Conservation (phyloP, 805 yeast species). For the Yamadazyma endophytica region DNA sequence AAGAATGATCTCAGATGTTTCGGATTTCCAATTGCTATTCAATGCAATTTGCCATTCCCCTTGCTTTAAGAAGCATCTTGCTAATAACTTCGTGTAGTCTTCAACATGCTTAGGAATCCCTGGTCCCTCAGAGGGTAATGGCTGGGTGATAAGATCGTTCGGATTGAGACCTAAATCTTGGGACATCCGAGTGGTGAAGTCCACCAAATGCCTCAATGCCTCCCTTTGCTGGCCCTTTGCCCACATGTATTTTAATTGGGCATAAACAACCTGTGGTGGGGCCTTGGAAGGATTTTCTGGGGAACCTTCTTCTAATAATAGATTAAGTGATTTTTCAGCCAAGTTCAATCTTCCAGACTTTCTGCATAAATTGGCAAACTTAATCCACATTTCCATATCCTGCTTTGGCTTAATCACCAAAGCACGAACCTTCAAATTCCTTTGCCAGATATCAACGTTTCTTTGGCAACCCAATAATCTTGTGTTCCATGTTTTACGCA, state of each 20-base stretch:
- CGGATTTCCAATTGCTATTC: conserved; percentile 74
- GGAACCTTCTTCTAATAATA: conserved; percentile 70
- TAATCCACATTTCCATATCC: conserved; percentile 97
- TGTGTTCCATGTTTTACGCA: conserved; percentile 92
- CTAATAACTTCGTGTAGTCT: conserved; percentile 78
- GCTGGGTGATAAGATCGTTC: conserved; percentile 81
- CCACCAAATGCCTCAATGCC: conserved; percentile 80
- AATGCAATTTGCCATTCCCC: conserved; percentile 97
- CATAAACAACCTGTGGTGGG: conserved; percentile 95
- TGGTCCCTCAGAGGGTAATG: conserved; percentile 69
- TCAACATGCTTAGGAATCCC: conserved; percentile 73
- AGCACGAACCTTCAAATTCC: conserved; percentile 89
- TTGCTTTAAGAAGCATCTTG: conserved; percentile 93
- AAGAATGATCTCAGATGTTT: conserved; percentile 73
- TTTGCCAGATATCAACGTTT: conserved; percentile 98
- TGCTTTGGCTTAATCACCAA: conserved; percentile 92
- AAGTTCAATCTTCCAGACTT: conserved; percentile 89
- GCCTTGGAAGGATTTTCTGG: conserved; percentile 68
- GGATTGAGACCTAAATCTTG: conserved; percentile 84
- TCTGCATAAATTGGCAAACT: conserved; percentile 93
- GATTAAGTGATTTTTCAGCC: conserved; percentile 87
- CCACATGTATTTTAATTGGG: conserved; percentile 96
- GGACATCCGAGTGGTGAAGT: conserved; percentile 87
- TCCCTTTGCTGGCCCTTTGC: conserved; percentile 85
- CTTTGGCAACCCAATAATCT: conserved; percentile 90